phyloP scores from a whole-genome alignment of 768 basidiomycete genomes.

The Russula earlei region DNA sequence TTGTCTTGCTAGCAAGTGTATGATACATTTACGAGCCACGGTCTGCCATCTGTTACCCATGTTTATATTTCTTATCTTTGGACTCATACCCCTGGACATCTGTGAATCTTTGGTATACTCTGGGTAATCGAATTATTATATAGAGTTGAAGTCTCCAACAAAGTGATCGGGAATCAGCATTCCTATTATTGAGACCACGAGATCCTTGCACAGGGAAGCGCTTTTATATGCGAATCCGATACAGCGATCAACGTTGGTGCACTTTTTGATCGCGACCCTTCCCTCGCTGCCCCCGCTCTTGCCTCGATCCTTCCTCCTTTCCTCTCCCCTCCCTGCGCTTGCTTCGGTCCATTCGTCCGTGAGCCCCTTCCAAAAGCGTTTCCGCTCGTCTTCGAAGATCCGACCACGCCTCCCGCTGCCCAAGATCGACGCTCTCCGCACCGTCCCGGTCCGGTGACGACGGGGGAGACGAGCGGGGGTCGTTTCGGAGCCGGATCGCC shows the following conservation, averaged over 20 bases:
- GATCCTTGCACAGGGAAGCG: too few relatives aligned
- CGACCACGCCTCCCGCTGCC: background rate
- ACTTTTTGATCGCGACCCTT: too few relatives aligned
- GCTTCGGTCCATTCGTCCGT: too few relatives aligned
- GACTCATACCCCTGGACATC: background rate
- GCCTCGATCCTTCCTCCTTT: too few relatives aligned
- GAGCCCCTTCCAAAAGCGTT: background rate
- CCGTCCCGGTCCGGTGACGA: background rate
- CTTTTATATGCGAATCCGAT: too few relatives aligned
- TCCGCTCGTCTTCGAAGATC: conserved; percentile 2
- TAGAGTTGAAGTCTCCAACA: too few relatives aligned
- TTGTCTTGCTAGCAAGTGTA: background rate
- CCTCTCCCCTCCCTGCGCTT: too few relatives aligned
- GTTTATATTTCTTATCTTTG: background rate
- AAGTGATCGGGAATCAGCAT: too few relatives aligned
- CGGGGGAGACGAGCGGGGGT: background rate
- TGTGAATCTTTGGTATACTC: background rate
- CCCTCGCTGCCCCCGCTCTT: too few relatives aligned
- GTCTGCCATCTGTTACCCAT: background rate
- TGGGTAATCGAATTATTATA: conserved; percentile 19
- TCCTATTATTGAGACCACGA: too few relatives aligned
- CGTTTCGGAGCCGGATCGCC: background rate
- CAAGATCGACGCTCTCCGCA: background rate
- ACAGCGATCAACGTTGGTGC: too few relatives aligned
- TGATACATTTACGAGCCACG: background rate